Base-by-base conservation (phyloP, 2,329 filamentous ascomycete genomes). In the Fusarium xylarioides region DNA sequence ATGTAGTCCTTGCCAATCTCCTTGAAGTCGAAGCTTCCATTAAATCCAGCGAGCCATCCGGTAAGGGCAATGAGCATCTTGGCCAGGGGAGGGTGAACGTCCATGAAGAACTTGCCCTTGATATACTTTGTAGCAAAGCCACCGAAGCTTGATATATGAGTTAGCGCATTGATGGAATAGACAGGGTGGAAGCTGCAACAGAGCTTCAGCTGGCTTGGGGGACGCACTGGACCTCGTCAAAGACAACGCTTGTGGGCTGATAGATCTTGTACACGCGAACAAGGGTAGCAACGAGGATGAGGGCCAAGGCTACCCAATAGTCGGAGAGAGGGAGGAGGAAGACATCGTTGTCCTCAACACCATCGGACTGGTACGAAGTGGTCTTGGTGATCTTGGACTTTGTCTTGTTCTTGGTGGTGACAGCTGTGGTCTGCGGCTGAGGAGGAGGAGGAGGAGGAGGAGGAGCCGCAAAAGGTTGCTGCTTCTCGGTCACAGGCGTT, bases 61-160 rank as follows among this genome's bases (percentile, higher is more conserved):
- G 95, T 95, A 68, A 99, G 90, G 58, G 96, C 97, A 79, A 99
- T 95, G 76, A 99, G 91, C 81, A 99, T 90, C 87, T 99, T 99
- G 75, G 96, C 96, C 68, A 99, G 88, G 50, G 96, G 96, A 37
- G 96, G 96, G 81, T 99, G 96, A n/a, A 99, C 96, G 81, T 99
- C 96, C 96, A 99, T 99, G 84, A 99, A 99, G 89, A 99, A 99
- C 82, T 89, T 92, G 80, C 96, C 96, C 87, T 99, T 98, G 88
- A 99, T 98, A 83, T 99, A 99, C 84, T 99, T 99, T 78, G 93
- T 94, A 74, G 96, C 96, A 81, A 99, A 99, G 54, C 96, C 96
- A 82, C 96, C 96, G 82, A 99, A 99, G 85, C 95, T 97, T 72
- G 32, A 54, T 72, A 69, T 46, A n/a, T 19, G 30, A 34, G 66